Conservation (phyloP, 768 basidiomycete genomes). For the Xerocomellus dryophilus region DNA sequence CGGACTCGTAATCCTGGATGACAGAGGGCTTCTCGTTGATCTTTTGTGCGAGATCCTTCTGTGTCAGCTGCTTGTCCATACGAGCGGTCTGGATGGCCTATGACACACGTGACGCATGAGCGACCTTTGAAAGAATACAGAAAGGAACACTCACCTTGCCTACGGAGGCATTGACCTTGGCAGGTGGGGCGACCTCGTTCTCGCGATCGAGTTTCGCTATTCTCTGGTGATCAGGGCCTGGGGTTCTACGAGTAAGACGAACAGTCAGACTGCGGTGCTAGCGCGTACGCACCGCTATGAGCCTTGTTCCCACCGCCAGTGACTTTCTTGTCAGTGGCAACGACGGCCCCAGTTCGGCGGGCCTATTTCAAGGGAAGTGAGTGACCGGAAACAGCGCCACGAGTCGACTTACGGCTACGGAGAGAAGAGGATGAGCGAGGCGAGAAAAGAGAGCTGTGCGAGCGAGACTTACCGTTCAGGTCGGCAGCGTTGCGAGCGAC, state of each 20-base stretch:
- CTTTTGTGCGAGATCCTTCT: constrained; percentile 91
- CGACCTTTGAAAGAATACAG: not conserved
- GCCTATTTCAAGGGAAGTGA: constrained; percentile 45
- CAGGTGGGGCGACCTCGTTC: constrained; percentile 91
- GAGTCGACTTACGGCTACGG: constrained; percentile 49
- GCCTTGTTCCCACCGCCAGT: constrained; percentile 71
- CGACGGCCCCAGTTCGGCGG: constrained; percentile 69
- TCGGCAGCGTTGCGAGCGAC: constrained; percentile 60
- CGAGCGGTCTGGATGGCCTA: constrained; percentile 84
- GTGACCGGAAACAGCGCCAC: not conserved
- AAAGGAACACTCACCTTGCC: constrained; percentile 53
- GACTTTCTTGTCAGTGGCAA: constrained; percentile 81
- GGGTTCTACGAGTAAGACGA: not conserved
- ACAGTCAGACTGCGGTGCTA: not conserved
- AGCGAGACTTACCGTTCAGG: constrained; percentile 43
- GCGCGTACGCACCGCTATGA: constrained; percentile 52
- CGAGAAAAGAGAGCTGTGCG: not conserved
- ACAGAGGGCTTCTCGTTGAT: constrained; percentile 91
- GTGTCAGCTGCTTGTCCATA: constrained; percentile 72
- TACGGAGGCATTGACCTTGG: constrained; percentile 70
- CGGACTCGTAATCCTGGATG: constrained; percentile 85
- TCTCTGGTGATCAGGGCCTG: constrained; percentile 89
- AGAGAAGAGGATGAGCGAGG: constrained; percentile 15
- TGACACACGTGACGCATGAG: constrained; percentile 8
- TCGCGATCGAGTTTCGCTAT: constrained; percentile 94